phyloP scores from a whole-genome alignment of 306 rosid genomes.

The Macrotyloma uniflorum region DNA sequence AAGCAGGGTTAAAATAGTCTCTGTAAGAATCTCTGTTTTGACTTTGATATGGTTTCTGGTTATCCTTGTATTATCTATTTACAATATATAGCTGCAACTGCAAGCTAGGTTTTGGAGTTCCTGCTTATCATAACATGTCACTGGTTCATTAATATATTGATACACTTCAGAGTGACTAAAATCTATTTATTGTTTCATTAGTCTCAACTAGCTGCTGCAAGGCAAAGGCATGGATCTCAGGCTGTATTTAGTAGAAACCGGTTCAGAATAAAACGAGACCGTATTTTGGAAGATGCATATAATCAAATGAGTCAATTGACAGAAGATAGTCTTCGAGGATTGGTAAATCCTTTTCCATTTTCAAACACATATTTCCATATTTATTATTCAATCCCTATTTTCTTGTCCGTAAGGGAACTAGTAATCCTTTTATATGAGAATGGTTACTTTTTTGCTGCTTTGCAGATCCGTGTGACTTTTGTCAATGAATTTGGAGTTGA shows the following conservation, averaged over 20 bases:
- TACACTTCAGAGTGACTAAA: background rate
- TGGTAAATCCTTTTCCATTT: constrained; percentile 46
- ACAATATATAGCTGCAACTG: background rate
- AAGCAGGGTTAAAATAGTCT: constrained; percentile 94
- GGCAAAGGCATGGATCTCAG: constrained; percentile 73
- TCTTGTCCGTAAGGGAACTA: constrained; percentile 14
- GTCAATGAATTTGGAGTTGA: constrained; percentile 99
- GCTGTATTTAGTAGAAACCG: constrained; percentile 77
- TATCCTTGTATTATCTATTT: constrained; percentile 17
- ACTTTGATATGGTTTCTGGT: constrained; percentile 27
- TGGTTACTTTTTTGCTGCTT: background rate
- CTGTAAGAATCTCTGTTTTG: constrained; percentile 57
- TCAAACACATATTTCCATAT: constrained; percentile 21
- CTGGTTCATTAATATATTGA: background rate
- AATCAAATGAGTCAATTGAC: constrained; percentile 90
- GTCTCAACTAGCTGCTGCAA: constrained; percentile 93
- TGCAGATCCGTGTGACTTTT: constrained; percentile 92
- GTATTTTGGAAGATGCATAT: constrained; percentile 93
- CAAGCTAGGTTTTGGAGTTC: background rate
- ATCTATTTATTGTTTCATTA: constrained; percentile 54
- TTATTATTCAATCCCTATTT: constrained; percentile 22
- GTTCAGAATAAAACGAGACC: constrained; percentile 91
- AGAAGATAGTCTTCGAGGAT: constrained; percentile 93
- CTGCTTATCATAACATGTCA: background rate
- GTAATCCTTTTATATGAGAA: constrained; percentile 4